Percentiles rank a stretch among this genome's conserved stretches.
Evolutionary conservation across 306 rosid genomes (phyloP).

Genomic region (Amphicarpaea edgeworthii): DNA sequence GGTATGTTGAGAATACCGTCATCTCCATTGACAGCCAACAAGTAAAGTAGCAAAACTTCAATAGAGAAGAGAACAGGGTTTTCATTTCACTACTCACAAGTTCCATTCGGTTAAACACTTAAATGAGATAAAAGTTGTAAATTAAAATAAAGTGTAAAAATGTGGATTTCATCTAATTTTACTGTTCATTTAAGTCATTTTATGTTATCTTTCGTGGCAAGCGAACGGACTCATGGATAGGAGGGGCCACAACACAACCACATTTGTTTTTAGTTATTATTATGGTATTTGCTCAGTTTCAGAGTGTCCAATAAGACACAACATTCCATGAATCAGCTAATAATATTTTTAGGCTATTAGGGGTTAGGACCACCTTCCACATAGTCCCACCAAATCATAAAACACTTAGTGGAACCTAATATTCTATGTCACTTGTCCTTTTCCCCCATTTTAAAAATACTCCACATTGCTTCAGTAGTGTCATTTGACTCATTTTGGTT

Average conservation of each 20-base stretch:
- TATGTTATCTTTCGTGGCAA: no score
- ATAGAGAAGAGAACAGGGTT: neutral
- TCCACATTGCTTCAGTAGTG: slow-evolving; percentile 30
- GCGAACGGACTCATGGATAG: no score
- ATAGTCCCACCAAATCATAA: slow-evolving; percentile 59
- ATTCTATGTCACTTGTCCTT: slow-evolving; percentile 43
- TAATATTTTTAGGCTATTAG: slow-evolving; percentile 31
- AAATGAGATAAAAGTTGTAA: no score
- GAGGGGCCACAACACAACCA: no score
- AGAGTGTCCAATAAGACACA: slow-evolving; percentile 36
- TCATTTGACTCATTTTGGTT: slow-evolving; percentile 59
- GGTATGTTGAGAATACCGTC: slow-evolving; percentile 43
- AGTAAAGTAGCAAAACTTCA: slow-evolving; percentile 46
- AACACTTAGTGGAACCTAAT: slow-evolving; percentile 47
- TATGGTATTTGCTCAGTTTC: slow-evolving; percentile 19
- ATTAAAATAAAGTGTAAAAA: no score
- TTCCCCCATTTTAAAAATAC: slow-evolving; percentile 24
- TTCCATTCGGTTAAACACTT: no score
- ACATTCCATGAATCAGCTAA: slow-evolving; percentile 30
- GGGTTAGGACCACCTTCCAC: slow-evolving; percentile 54
- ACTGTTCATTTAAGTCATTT: no score
- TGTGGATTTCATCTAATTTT: no score
- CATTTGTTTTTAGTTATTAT: slow-evolving; percentile 18
- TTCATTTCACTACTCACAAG: slow-evolving; percentile 2
- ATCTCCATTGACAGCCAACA: slow-evolving; percentile 46